These are phyloP conservation scores for Cubamyces lactineus DNA, from an alignment of 768 basidiomycete genomes.

Conservation along the genomic window DNA sequence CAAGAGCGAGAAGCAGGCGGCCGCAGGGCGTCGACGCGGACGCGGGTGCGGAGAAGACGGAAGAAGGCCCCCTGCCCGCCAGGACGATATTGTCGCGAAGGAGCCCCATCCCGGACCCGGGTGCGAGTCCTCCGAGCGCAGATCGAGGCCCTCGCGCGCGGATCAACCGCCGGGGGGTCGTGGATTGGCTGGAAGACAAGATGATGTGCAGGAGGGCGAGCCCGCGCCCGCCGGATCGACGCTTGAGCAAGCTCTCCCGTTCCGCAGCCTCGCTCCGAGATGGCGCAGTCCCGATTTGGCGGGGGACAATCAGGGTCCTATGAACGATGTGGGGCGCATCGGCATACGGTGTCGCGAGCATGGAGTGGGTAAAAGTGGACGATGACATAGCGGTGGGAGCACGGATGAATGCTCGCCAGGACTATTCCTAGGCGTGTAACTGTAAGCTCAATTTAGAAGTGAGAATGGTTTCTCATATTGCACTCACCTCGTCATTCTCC, in stretches of 20 bases:
- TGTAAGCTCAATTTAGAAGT: too few species aligned
- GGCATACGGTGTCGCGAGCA: too few species aligned
- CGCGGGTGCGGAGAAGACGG: background rate
- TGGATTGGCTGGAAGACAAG: too few species aligned
- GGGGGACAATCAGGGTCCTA: background rate
- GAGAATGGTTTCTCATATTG: too few species aligned
- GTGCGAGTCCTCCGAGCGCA: constrained; percentile 7
- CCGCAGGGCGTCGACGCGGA: too few species aligned
- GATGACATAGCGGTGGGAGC: background rate
- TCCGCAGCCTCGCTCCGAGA: constrained; percentile 4
- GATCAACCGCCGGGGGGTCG: background rate
- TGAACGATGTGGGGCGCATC: background rate
- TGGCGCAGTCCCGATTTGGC: background rate
- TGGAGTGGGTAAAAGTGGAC: background rate
- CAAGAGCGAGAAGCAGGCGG: too few species aligned
- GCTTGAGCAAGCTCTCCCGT: background rate
- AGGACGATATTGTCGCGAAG: constrained; percentile 2
- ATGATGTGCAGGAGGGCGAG: background rate
- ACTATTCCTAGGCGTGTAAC: too few species aligned
- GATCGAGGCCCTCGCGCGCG: background rate
- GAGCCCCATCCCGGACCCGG: constrained; percentile 16
- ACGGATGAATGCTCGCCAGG: background rate
- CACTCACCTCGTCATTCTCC: too few species aligned
- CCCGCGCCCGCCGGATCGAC: constrained; percentile 3
- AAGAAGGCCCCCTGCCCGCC: background rate